Evolutionary conservation across 2,329 filamentous ascomycete species (phyloP), one percentile per base, ranked within the genome.

Genomic region (Cordyceps cateniannulata): DNA sequence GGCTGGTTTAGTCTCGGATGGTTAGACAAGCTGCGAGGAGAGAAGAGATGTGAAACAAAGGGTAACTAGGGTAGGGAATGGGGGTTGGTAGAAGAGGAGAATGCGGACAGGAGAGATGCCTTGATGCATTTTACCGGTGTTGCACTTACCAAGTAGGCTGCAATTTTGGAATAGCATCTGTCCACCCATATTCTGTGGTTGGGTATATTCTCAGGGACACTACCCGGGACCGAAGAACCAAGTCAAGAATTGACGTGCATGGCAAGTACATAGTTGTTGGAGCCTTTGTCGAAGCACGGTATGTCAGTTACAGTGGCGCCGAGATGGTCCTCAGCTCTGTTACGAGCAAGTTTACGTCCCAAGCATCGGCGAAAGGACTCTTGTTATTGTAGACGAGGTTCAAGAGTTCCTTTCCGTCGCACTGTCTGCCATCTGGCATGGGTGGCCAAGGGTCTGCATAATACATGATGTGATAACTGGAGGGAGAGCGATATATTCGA

Each of bases 231-330:
- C n/a, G n/a, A n/a, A n/a, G n/a, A n/a, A n/a, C n/a, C n/a, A n/a
- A n/a, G n/a, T n/a, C n/a, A n/a, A n/a, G n/a, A n/a, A n/a, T n/a
- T n/a, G n/a, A n/a, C n/a, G n/a, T n/a, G n/a, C n/a, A n/a, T n/a
- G n/a, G n/a, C n/a, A n/a, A n/a, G 38, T 22, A 68, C 69, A 58
- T 69, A 71, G 62, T 70, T 66, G 62, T 71, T 69, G 18, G 68
- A 69, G 29, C 68, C 68, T 18, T 51, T 62, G 38, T 54, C 51
- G 38, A 70, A 60, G 18, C 40, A 9, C 7, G 68, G 66, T 40
- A 71, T 69, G 32, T 70, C 66, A 32, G 62, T 49, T 51, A 72
- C 66, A 12, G 56, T 38, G 35, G 62, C 45, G 22, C 27, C 55
- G 48, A 69, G 61, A 32, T 52, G 62, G 40, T 67, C 50, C 56